phyloP scores from a whole-genome alignment of 2,329 filamentous ascomycete genomes.

The Pseudopyricularia cyperi region DNA sequence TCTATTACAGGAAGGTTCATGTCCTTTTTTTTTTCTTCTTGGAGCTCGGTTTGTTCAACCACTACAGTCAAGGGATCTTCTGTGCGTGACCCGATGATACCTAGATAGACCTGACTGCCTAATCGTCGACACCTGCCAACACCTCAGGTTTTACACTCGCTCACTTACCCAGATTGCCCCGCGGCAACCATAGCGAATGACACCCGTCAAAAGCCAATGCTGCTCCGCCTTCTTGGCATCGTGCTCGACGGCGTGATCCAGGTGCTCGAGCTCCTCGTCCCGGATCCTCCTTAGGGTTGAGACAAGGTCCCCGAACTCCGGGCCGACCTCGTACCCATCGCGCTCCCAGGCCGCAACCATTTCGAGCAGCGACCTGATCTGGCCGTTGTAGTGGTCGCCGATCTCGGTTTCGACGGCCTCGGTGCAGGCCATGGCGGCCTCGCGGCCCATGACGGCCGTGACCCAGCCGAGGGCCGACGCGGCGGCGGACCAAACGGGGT shows the following conservation, averaged over 20 bases:
- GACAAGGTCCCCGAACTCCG: conserved; percentile 63
- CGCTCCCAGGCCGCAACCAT: conserved; percentile 68
- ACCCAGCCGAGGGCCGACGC: conserved; percentile 77
- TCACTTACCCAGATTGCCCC: conserved; percentile 89
- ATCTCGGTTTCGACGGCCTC: conserved; percentile 99
- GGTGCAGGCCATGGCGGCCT: conserved; percentile 97
- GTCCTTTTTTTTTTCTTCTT: no score
- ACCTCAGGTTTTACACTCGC: conserved; percentile 31
- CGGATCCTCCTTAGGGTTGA: conserved; percentile 67
- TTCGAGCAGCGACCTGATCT: conserved; percentile 68
- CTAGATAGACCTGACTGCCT: no score
- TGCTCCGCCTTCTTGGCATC: conserved; percentile 83
- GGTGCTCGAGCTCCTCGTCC: conserved; percentile 92
- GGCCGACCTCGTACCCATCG: conserved; percentile 67
- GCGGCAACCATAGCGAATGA: conserved; percentile 81
- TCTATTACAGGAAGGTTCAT: background rate
- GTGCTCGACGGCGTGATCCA: conserved; percentile 89
- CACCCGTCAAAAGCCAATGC: conserved; percentile 75
- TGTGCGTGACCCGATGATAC: no score
- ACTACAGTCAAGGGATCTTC: no score
- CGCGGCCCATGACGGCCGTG: conserved; percentile 76
- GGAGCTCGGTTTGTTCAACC: no score
- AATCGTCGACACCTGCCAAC: no score
- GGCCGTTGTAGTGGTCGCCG: conserved; percentile 86
- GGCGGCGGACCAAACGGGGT: conserved; percentile 74